These are phyloP conservation scores for Globisporangium emineosum DNA, from an alignment of 352 stramenopile genomes.

Conservation along the genomic window DNA sequence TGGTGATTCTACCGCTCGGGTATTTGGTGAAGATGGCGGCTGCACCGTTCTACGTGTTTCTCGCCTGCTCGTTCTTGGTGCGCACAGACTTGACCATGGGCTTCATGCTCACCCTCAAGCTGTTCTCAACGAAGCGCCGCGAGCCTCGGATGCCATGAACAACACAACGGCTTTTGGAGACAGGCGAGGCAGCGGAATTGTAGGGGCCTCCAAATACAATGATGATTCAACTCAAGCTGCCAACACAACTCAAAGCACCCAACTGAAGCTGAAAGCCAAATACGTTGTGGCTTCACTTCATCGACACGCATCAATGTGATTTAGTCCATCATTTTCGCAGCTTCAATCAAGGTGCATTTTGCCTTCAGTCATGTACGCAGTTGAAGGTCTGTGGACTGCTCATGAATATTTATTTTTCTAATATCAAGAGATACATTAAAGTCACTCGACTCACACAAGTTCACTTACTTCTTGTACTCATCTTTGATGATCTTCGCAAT, in stretches of 20 bases:
- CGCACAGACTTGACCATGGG: conserved; percentile 17
- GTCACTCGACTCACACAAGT: neutral
- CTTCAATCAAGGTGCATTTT: neutral
- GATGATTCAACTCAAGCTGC: neutral
- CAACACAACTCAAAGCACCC: conserved; percentile 2
- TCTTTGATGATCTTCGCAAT: conserved; percentile 91
- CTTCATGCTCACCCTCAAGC: conserved; percentile 19
- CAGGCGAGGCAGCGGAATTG: neutral
- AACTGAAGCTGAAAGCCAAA: neutral
- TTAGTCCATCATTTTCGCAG: neutral
- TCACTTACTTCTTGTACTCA: conserved; percentile 77
- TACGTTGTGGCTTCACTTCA: neutral
- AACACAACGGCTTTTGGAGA: neutral
- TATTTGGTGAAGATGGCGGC: conserved; percentile 25
- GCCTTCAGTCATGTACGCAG: neutral
- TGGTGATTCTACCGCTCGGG: conserved; percentile 24
- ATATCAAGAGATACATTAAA: conserved; percentile 3
- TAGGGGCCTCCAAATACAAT: neutral
- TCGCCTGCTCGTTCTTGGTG: conserved; percentile 13
- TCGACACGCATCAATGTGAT: conserved; percentile 1
- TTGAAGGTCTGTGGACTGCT: neutral
- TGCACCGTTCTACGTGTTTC: conserved; percentile 16
- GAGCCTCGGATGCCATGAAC: neutral
- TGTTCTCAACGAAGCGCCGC: conserved; percentile 6
- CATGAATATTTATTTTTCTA: conserved; percentile 6